These are phyloP conservation scores for Thinopyrum elongatum DNA, from an alignment of 176 grass and related monocot genomes.

Conservation along the genomic window DNA sequence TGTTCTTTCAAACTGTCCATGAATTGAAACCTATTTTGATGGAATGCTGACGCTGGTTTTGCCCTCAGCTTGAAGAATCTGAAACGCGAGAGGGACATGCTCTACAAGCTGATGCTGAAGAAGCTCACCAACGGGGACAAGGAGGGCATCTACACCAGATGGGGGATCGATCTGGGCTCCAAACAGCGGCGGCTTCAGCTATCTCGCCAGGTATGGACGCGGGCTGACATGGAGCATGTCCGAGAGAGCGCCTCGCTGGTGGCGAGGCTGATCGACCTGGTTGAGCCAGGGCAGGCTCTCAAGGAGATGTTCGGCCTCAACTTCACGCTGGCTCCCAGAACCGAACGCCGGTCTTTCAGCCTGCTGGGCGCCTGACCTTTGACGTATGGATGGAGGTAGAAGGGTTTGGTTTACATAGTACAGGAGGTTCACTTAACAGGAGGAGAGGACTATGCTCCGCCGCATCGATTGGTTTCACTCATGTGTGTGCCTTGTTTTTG, in stretches of 20 bases:
- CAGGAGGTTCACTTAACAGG: conserved; percentile 38
- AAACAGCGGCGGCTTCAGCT: conserved; percentile 75
- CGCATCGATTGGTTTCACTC: conserved; percentile 20
- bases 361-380: conserved; percentile 32
- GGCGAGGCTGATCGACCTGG: conserved; percentile 63
- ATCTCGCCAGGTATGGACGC: conserved; percentile 56
- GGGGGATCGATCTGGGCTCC: conserved; percentile 72
- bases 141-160: conserved; percentile 58
- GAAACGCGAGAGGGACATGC: conserved; percentile 72
- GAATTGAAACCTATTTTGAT: not conserved
- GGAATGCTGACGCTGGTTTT: not conserved
- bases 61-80: conserved; percentile 61
- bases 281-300: conserved; percentile 47
- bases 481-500: conserved; percentile 23
- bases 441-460: conserved; percentile 25
- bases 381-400: conserved; percentile 3
- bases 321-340: conserved; percentile 45
- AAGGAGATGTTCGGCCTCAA: conserved; percentile 95
- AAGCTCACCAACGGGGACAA: conserved; percentile 58
- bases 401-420: conserved; percentile 13
- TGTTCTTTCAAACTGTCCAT: not conserved
- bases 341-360: conserved; percentile 51
- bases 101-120: conserved; percentile 82
- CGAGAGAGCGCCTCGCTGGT: conserved; percentile 63
- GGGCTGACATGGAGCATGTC: conserved; percentile 62